Evolutionary conservation across 345 rosid species (phyloP).

Genomic region (Citrus medica): DNA sequence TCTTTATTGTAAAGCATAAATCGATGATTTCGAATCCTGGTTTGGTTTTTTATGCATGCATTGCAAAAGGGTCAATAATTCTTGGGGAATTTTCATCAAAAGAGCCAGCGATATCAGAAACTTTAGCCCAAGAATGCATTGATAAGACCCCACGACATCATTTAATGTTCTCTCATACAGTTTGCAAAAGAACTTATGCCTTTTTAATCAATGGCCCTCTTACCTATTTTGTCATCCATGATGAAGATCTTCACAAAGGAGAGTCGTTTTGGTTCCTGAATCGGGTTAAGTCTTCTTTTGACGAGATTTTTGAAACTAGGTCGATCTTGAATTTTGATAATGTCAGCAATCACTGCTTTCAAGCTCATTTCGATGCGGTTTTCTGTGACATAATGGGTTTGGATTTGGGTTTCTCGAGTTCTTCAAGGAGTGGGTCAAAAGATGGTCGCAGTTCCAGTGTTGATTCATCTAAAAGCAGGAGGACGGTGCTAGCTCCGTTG

Average conservation of each 20-base stretch:
- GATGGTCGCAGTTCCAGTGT: constrained; percentile 39
- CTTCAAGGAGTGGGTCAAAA: constrained; percentile 26
- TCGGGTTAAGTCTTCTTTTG: constrained; percentile 44
- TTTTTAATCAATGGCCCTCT: constrained; percentile 58
- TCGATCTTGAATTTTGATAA: constrained; percentile 24
- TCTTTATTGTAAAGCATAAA: not conserved
- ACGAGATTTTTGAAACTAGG: constrained; percentile 36
- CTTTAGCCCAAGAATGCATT: constrained; percentile 55
- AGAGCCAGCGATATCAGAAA: constrained; percentile 45
- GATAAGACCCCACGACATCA: constrained; percentile 67
- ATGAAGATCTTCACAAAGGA: constrained; percentile 38
- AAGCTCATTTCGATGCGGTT: constrained; percentile 43
- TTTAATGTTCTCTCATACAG: constrained; percentile 71
- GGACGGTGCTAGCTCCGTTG: constrained; percentile 41
- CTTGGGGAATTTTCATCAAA: constrained; percentile 57
- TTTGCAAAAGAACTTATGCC: constrained; percentile 43
- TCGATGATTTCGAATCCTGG: constrained; percentile 66
- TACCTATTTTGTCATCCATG: constrained; percentile 55
- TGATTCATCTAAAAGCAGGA: constrained; percentile 43
- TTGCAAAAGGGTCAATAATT: constrained; percentile 56
- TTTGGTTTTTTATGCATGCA: constrained; percentile 56
- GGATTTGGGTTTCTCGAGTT: constrained; percentile 41
- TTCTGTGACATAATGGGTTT: constrained; percentile 48
- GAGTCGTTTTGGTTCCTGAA: constrained; percentile 54
- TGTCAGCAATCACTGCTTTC: constrained; percentile 41